Base-by-base conservation (phyloP, 768 basidiomycete species). In the Panus rudis region DNA sequence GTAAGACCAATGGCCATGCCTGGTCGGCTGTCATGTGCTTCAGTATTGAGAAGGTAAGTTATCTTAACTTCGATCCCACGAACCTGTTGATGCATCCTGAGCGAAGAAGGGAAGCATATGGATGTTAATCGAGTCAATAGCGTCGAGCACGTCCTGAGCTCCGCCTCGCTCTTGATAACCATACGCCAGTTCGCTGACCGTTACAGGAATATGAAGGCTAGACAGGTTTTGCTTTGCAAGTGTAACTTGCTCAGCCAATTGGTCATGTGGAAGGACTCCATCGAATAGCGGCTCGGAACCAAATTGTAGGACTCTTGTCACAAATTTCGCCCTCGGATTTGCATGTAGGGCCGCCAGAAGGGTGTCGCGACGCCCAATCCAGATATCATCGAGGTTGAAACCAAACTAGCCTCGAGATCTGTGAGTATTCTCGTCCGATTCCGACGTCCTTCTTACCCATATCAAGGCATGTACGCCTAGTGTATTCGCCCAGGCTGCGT, bases 21-120 rank as follows among this genome's bases (percentile, higher is more conserved):
- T 68, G 55, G 33, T 68, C 69, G 3, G 76, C 84, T 75, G 50
- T 50, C 24, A 43, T 51, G 17, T 50, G 27, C n/a, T 2, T 21
- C n/a, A 12, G 14, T n/a, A 7, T 53, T 17, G 28, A 37, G 4
- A 31, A 14, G 33, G 31, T 30, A 45, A 43, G 35, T 24, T 30
- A 28, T 44, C 25, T 10, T 2, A 33, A 2, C 37, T 25, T 16
- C 30, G 12, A 30, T 10, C n/a, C n/a, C 25, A 35, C 33, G 16
- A 16, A 78, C 79, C 75, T 20, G 65, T 78, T 2, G 79, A 78
- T 26, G 79, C 80, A 22, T 67, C 28, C 28, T 65, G 52, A 1
- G 73, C 70, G 57, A 84, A 85, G 63, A 84, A 84, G 2, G 84
- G 83, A 24, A 85, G 61, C 66, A 82, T 83, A 54, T 86, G 84